Evolutionary conservation across 768 basidiomycete genomes (phyloP), one percentile per base, ranked within the genome.

Genomic region (Mycena maculata): DNA sequence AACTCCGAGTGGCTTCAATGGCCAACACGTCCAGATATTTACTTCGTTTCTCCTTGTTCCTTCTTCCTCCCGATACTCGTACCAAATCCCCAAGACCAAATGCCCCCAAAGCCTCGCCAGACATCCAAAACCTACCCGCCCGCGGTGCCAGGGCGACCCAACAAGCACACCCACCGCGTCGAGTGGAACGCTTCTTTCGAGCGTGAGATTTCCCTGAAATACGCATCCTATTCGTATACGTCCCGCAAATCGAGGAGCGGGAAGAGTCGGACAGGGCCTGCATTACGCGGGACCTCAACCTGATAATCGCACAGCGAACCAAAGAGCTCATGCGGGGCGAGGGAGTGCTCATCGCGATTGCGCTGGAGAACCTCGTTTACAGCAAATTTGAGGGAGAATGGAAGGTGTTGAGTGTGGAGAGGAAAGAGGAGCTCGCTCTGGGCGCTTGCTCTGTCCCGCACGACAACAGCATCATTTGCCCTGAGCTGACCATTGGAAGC

Each of bases 401-500:
- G 58, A 16, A 12, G 4, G 20, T 1, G 11, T n/a, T 49, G 2
- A 45, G 30, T 10, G 13, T 28, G 53, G 13, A 36, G 30, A 45
- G 22, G 16, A 60, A 61, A 22, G 25, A 36, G 42, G 52, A 67
- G 45, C 39, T 68, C 2, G 63, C 63, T 45, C 56, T 61, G 11
- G 67, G 55, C 11, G 57, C 68, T 10, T 64, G 56, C 36, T 5
- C 22, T 13, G 48, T 52, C 0, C 36, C 48, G n/a, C 44, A 36
- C 48, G 67, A 64, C 25, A 57, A 65, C 52, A 60, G 56, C 25
- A 16, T 23, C 25, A n/a, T 18, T 4, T 70, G 64, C 39, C 64
- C 68, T 12, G 64, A 70, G 47, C 49, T 70, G 59, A 60, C 64
- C 4, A 42, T 70, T 10, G 23, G 18, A 0, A 60, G 58, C 10